A percentile compares a stretch with the other conserved stretches of the same genome.
Conservation (phyloP, 2,329 filamentous ascomycete genomes). For the Penicillium freii region DNA sequence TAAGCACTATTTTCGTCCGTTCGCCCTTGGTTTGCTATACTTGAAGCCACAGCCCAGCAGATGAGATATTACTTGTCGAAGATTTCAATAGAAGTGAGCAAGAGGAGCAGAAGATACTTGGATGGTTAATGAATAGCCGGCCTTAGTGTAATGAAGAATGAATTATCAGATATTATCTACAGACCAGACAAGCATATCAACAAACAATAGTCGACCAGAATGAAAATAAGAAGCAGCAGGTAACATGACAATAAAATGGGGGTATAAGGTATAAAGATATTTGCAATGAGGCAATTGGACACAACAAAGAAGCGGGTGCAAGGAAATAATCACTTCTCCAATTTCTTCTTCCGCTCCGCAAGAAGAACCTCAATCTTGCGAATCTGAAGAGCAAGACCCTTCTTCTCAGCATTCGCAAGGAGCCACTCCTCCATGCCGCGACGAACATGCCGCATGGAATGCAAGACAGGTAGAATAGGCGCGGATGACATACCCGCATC, state of each 20-base stretch:
- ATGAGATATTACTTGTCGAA: background rate
- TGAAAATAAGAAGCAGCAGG: background rate
- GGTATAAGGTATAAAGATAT: constrained; percentile 9
- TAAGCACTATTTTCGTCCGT: background rate
- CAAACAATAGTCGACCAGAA: background rate
- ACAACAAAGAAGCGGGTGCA: background rate
- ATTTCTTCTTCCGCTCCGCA: constrained; percentile 51
- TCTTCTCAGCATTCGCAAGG: constrained; percentile 76
- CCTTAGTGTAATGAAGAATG: background rate
- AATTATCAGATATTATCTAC: background rate
- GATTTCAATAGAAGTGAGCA: background rate
- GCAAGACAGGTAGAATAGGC: constrained; percentile 67
- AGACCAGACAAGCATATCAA: background rate
- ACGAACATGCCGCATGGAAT: constrained; percentile 65
- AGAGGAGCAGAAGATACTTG: background rate
- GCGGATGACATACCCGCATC: background rate
- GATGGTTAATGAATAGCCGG: background rate
- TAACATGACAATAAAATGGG: constrained; percentile 3
- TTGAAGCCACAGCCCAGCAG: background rate
- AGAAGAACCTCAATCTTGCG: constrained; percentile 67
- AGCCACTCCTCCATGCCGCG: constrained; percentile 84
- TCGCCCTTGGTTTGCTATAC: background rate
- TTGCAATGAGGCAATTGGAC: background rate
- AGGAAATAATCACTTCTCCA: constrained; percentile 29
- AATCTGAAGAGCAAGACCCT: constrained; percentile 59